Base-by-base conservation (phyloP, 768 basidiomycete species). In the Goffeauzyma gilvescens region DNA sequence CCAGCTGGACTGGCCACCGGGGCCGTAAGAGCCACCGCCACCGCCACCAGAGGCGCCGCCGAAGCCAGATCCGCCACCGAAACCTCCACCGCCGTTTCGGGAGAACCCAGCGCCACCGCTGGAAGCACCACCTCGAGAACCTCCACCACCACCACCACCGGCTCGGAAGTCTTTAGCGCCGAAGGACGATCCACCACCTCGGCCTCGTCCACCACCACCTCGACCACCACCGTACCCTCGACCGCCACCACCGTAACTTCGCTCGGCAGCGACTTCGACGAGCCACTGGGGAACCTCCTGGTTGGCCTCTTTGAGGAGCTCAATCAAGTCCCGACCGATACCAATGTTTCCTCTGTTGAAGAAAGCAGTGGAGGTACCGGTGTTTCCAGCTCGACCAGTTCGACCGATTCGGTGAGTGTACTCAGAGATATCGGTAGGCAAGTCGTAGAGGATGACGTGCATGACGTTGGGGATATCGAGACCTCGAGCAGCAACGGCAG, bases 401-500 rank as follows among this genome's bases (percentile, higher is more conserved):
- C 87, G 81, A 71, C 86, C 86, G 55, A 89, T 90, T 58, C 86
- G 87, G 63, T 96, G 89, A 34, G 96, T 89, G 66, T 96, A 98
- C 66, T 98, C 93, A 59, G 96, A 93, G 50, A 98, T 89, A 67
- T 96, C 93, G 48, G 81, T 81, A 10, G 93, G 93, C 5, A 98
- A 71, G 63, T 96, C 93, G 66, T 95, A 96, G 65, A 95, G 90
- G 70, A 96, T 72, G 58, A 98, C 93, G 63, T 96, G 93, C 13
- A 83, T 93, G 59, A 98, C 93, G 65, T 98, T 93, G 49, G 93
- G 93, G 55, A 98, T 96, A 67, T 98, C 93, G 53, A 98, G 76
- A 59, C 93, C 93, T 70, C 93, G 86, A 44, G 93, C 93, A 25
- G 93, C 93, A 44, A 98, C 93, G 39, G 93, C 93, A 12, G 93